Evolutionary conservation across 345 rosid species (phyloP).

Genomic region (Citrus reticulata): DNA sequence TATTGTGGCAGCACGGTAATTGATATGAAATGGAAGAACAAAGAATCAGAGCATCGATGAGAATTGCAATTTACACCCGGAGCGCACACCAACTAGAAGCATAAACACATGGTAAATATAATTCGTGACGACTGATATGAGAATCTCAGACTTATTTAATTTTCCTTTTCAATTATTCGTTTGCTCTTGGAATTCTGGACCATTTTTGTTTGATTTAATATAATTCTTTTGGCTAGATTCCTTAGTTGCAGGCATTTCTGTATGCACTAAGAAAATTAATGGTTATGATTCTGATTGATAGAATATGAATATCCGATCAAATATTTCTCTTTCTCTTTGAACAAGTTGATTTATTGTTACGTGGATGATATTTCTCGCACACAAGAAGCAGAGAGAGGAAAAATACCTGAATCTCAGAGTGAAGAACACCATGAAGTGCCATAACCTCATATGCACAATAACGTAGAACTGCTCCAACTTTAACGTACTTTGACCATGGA

Average conservation of each 20-base stretch:
- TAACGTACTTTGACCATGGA: constrained; percentile 71
- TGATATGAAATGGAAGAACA: constrained; percentile 3
- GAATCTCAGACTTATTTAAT: not conserved
- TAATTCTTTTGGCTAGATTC: constrained; percentile 6
- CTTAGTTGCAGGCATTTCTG: constrained; percentile 5
- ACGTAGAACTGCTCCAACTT: constrained; percentile 57
- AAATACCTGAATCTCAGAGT: constrained; percentile 66
- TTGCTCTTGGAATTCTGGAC: constrained; percentile 10
- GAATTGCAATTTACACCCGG: not conserved
- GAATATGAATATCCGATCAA: constrained; percentile 29
- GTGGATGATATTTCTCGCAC: not conserved
- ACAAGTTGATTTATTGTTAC: not conserved
- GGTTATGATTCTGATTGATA: constrained; percentile 22
- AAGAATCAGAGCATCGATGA: not conserved
- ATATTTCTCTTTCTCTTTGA: not conserved
- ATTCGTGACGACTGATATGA: not conserved
- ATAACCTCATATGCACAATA: constrained; percentile 68
- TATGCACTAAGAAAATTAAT: constrained; percentile 1
- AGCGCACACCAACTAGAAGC: constrained; percentile 16
- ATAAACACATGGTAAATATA: constrained; percentile 18
- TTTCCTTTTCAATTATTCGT: constrained; percentile 4
- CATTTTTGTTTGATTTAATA: not conserved
- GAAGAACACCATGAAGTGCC: constrained; percentile 73
- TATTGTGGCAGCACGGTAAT: not conserved
- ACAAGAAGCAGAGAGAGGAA: not conserved